Conservation (phyloP, 192 early-diverging fungal genomes). For the Linderina pennispora region DNA sequence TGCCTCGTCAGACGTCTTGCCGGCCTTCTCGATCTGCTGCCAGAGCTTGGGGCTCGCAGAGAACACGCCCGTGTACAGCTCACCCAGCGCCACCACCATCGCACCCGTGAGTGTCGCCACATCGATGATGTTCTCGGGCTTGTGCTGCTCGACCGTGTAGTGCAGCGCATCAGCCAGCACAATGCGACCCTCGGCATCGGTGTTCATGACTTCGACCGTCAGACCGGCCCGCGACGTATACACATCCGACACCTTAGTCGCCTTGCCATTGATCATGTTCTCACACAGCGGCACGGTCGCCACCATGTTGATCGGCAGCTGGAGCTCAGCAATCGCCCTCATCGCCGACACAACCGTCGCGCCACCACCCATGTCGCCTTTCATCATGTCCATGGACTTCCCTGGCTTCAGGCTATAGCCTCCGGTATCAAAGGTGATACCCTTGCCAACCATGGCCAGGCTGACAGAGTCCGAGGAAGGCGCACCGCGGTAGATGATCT, state of each 20-base stretch:
- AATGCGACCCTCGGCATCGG: constrained; percentile 83
- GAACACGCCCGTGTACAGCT: constrained; percentile 83
- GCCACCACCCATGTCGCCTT: constrained; percentile 96
- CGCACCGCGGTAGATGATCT: constrained; percentile 76
- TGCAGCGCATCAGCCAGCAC: constrained; percentile 90
- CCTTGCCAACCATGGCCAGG: constrained; percentile 88
- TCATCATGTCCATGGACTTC: constrained; percentile 84
- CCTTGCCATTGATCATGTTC: constrained; percentile 80
- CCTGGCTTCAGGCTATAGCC: constrained; percentile 86
- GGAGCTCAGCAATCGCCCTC: constrained; percentile 70
- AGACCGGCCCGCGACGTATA: constrained; percentile 81
- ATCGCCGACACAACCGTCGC: constrained; percentile 70
- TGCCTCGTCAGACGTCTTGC: constrained; percentile 60
- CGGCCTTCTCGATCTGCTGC: constrained; percentile 59
- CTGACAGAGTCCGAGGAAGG: constrained; percentile 23
- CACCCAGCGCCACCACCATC: constrained; percentile 87
- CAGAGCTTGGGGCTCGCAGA: constrained; percentile 73
- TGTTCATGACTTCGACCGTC: constrained; percentile 88
- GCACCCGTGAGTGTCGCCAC: constrained; percentile 92
- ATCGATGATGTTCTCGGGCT: constrained; percentile 67
- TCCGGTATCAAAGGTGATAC: constrained; percentile 84
- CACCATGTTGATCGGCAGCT: constrained; percentile 78
- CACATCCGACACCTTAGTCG: constrained; percentile 91
- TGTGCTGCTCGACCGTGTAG: constrained; percentile 66
- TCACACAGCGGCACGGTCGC: constrained; percentile 87